A percentile compares a stretch with the other conserved stretches of the same genome.
These are phyloP conservation scores for Basipetospora sp. DNA, from an alignment of 2,329 filamentous ascomycete genomes.

Conservation along the genomic window DNA sequence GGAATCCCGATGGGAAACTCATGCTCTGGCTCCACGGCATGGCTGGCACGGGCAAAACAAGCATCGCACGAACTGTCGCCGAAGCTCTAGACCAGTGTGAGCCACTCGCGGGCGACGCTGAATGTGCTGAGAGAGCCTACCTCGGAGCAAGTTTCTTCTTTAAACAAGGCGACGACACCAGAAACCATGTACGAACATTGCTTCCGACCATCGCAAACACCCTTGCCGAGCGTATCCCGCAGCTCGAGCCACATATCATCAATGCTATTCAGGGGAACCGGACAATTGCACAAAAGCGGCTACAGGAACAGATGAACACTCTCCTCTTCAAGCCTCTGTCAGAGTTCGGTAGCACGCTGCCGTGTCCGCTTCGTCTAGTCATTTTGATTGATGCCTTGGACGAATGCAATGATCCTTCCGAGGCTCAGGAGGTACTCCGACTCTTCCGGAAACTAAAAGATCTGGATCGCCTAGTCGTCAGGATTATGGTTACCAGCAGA, in stretches of 20 bases:
- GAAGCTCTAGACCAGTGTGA: not conserved
- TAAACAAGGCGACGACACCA: constrained; percentile 2
- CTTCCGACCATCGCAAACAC: not conserved
- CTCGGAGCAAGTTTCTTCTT: constrained; percentile 14
- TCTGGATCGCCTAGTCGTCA: not conserved
- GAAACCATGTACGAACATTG: not conserved
- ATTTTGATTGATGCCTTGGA: constrained; percentile 4
- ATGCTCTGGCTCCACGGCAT: constrained; percentile 22
- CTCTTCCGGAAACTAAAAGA: not conserved
- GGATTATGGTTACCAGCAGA: constrained; percentile 3
- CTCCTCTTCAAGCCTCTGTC: not conserved
- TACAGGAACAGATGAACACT: not conserved
- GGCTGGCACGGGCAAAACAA: constrained; percentile 22
- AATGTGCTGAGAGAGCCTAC: not conserved
- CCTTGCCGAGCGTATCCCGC: not conserved
- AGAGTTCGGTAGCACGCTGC: not conserved
- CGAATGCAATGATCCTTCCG: not conserved
- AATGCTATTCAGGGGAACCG: not conserved
- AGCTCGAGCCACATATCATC: not conserved
- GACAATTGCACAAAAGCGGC: not conserved
- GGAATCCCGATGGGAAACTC: constrained; percentile 8
- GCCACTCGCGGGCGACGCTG: too few species aligned
- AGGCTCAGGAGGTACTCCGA: not conserved
- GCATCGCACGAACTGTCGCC: constrained; percentile 19
- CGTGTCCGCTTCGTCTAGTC: not conserved